A percentile compares a stretch with the other conserved stretches of the same genome.
These are phyloP conservation scores for Debaryomyces sp. DNA, from an alignment of 1,139 yeast genomes.

Conservation along the genomic window DNA sequence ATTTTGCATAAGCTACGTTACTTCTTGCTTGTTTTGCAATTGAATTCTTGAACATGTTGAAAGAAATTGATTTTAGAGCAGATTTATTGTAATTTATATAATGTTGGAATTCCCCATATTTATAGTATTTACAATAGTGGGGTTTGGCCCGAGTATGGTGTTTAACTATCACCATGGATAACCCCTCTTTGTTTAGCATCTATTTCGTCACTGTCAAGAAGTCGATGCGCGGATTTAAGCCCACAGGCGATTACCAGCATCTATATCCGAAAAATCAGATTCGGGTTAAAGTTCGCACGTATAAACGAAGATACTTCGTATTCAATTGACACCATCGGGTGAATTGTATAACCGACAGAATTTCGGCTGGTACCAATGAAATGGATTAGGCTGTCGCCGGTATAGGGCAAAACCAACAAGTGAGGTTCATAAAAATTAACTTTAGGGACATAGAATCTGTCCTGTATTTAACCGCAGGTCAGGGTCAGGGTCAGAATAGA, in stretches of 20 bases:
- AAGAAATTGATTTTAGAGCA: not conserved
- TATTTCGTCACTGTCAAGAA: not conserved
- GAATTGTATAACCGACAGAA: not conserved
- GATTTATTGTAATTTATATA: not conserved
- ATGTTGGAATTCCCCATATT: not conserved
- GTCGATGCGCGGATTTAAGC: not conserved
- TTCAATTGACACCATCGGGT: not conserved
- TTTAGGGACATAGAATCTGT: not conserved
- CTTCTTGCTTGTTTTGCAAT: constrained; percentile 1
- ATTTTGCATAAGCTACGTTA: not conserved
- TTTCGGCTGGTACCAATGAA: not conserved
- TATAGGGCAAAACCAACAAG: not conserved
- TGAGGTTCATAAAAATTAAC: not conserved
- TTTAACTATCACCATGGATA: not conserved
- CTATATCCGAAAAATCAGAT: not conserved
- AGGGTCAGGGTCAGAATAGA: no score
- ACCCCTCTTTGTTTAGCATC: not conserved
- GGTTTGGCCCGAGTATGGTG: not conserved
- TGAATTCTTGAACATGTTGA: not conserved
- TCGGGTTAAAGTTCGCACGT: not conserved
- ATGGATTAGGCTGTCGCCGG: not conserved
- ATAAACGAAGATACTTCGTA: not conserved
- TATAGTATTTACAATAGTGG: constrained; percentile 1
- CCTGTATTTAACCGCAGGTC: not conserved
- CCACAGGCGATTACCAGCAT: not conserved